Evolutionary conservation across 192 early-diverging fungal genomes (phyloP), one percentile per base, ranked within the genome.

Genomic region (Backusella circina): DNA sequence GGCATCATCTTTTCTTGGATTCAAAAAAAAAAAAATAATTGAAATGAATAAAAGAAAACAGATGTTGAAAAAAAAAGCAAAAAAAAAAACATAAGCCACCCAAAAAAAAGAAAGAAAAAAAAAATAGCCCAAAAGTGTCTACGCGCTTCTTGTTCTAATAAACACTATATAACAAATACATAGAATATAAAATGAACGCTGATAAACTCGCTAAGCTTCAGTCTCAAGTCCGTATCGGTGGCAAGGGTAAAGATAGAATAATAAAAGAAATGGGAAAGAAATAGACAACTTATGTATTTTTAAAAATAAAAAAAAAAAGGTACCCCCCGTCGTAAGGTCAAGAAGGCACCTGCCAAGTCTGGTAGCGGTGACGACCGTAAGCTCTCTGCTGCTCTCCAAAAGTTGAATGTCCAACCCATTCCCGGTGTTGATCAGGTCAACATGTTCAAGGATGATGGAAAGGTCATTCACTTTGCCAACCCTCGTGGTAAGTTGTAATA

Each of bases 171-270:
- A 36, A 26, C 15, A 26, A 31, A 23, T 72, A 21, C 21, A 32
- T n/a, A n/a, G n/a, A n/a, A n/a, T n/a, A 54, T 33, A 72, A 50
- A 57, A 94, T 94, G 92, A 91, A 93, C 84, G 86, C 90, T 80
- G 97, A 96, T 75, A 98, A 95, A 88, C 92, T 99, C 81, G 93
- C 93, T 61, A 97, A 96, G 88, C 90, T 99, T 73, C 96, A 98
- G 84, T 72, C 90, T 75, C 86, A 90, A 82, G 93, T 93, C 87
- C 94, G 95, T 76, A 95, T 94, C 79, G 95, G 96, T 79, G 91
- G 92, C 69, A 91, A 91, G 74, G 80, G 77, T 80, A 71, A n/a
- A 73, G 21, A 15, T 5, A 28, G 3, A 15, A 51, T 57, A 7
- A 15, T 15, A 15, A 41, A 15, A 16, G 13, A 16, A 41, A 13